These are phyloP conservation scores for Cladophialophora psammophila DNA, from an alignment of 2,329 filamentous ascomycete genomes.

Conservation along the genomic window DNA sequence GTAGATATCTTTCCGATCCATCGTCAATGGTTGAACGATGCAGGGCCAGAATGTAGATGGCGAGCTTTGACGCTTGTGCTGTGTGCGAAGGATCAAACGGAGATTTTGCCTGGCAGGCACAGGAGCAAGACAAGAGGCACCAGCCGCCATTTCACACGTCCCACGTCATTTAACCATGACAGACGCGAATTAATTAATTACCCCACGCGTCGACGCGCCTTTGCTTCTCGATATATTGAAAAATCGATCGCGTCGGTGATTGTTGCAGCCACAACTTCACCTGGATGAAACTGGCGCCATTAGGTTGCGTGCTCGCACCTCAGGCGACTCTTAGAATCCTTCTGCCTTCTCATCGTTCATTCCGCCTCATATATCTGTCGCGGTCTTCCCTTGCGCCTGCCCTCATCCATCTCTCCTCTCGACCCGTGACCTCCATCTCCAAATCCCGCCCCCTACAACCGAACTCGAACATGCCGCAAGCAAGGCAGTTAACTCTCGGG, in stretches of 20 bases:
- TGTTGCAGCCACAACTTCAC: background rate
- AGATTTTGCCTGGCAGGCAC: background rate
- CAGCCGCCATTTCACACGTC: background rate
- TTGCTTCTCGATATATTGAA: slow-evolving; percentile 1
- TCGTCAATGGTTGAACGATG: background rate
- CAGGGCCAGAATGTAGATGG: background rate
- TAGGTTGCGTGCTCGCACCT: slow-evolving; percentile 1
- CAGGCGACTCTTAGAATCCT: background rate
- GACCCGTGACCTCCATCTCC: background rate
- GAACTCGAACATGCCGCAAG: slow-evolving; percentile 37
- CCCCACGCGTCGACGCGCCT: slow-evolving; percentile 32
- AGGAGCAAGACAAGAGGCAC: no score
- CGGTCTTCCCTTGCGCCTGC: background rate
- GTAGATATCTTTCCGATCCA: background rate
- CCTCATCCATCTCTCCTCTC: background rate
- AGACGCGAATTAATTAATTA: slow-evolving; percentile 8
- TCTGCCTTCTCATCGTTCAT: background rate
- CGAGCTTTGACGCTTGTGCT: background rate
- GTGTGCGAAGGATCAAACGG: background rate
- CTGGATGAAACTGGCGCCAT: slow-evolving; percentile 27
- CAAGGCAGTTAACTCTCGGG: slow-evolving; percentile 84
- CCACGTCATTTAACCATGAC: slow-evolving; percentile 22
- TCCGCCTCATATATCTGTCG: background rate
- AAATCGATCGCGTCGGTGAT: background rate
- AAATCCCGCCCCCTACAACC: background rate